Base-by-base conservation (phyloP, 306 rosid species). In the Lotus japonicus region DNA sequence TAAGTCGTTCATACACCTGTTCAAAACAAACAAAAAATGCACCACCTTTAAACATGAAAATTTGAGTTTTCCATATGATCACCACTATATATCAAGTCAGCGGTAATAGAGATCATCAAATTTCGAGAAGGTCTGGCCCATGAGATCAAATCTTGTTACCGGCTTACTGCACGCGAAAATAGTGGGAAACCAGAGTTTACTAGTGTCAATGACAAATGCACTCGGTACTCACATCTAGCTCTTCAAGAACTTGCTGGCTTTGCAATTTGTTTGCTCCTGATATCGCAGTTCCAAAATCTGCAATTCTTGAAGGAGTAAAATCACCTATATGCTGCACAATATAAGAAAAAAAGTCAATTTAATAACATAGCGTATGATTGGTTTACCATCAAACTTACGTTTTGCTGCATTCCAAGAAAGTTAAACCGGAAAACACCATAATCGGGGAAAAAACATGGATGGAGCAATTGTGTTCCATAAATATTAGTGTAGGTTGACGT, bases 211-310 rank as follows among this genome's bases (percentile, higher is more conserved):
- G 54, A 17, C 48, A 21, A 63, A 71, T 52, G 71, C 80, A 75
- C 96, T 81, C 81, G 90, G 71, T 83, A 75, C 96, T 81, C 81
- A 95, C 99, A 80, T 95, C 99, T 73, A 95, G 83, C 85, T 95
- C 99, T 84, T 88, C 99, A 85, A 95, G 99, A 63, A 95, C 99
- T 85, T 84, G 75, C 64, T 95, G 99, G 79, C 99, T 88, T 76
- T 88, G 97, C 69, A 88, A 83, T 81, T 95, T 95, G 80, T 95
- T 95, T 57, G 96, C 99, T 74, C 99, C 99, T 60, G 99, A 95
- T 85, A 95, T 95, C 43, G 99, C 99, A 76, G 99, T 97, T 80
- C 96, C 97, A 82, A 95, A 95, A 86, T 95, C 99, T 59, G 99
- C 99, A 73, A 90, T 87, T 85, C 96, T 88, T 53, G 99, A 91